Evolutionary conservation across 225 moss, liverwort and hornwort genomes (phyloP).

Genomic region (Pleurozium schreberi): DNA sequence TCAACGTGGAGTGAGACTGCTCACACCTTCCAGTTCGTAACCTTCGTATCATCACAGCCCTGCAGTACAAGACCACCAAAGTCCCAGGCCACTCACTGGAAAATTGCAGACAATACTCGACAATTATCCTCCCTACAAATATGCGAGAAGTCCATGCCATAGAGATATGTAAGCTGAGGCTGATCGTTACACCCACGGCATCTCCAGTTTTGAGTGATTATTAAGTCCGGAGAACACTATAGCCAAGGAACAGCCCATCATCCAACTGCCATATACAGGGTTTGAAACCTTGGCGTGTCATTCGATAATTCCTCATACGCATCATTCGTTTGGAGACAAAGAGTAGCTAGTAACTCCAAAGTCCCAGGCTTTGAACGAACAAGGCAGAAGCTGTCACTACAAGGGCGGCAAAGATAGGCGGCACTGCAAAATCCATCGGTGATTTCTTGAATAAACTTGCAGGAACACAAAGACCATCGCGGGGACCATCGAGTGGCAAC

Average conservation of each 20-base stretch:
- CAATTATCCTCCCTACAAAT: not conserved
- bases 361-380: slow-evolving; percentile 44
- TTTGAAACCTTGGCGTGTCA: not conserved
- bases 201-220: not conserved
- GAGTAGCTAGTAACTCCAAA: slow-evolving; percentile 33
- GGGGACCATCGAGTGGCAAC: slow-evolving; percentile 53
- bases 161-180: not conserved
- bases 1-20: not conserved
- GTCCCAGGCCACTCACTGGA: not conserved
- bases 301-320: not conserved
- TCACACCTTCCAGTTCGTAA: not conserved
- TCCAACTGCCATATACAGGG: not conserved
- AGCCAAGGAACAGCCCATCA: not conserved
- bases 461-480: slow-evolving; percentile 37
- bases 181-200: not conserved
- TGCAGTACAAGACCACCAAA: not conserved
- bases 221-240: not conserved
- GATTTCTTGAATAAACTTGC: slow-evolving; percentile 39
- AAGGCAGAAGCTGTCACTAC: slow-evolving; percentile 48
- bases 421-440: slow-evolving; percentile 40
- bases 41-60: not conserved
- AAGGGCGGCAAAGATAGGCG: slow-evolving; percentile 49
- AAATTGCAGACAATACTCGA: not conserved
- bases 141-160: not conserved
- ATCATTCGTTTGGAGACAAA: not conserved